Percentiles rank a stretch among this genome's conserved stretches.
Evolutionary conservation across 495 filamentous ascomycete species (phyloP).

Genomic region (Aspergillus wentii): DNA sequence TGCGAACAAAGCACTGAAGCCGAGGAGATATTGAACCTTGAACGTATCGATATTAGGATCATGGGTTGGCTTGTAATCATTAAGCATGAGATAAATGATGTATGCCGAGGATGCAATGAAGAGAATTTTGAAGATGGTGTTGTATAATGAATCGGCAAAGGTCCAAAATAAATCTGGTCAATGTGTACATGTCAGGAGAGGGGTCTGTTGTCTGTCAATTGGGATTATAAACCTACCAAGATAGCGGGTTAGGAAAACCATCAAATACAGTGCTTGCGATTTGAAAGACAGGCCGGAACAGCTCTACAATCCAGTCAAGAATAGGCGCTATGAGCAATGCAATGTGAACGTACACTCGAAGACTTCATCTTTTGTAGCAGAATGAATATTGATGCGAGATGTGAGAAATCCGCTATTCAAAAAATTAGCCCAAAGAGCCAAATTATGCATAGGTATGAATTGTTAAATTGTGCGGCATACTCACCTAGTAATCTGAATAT

Average conservation of each 20-base stretch:
- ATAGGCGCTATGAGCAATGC: background rate
- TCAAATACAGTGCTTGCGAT: slow-evolving; percentile 87
- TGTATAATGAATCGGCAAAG: slow-evolving; percentile 73
- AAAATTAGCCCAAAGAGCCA: slow-evolving; percentile 1
- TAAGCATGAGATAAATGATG: slow-evolving; percentile 94
- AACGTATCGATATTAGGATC: slow-evolving; percentile 96
- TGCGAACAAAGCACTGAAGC: slow-evolving; percentile 69
- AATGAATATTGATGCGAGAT: slow-evolving; percentile 90
- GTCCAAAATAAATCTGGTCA: slow-evolving; percentile 81
- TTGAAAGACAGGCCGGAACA: slow-evolving; percentile 97
- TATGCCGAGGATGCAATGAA: slow-evolving; percentile 88
- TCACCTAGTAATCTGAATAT: slow-evolving; percentile 81
- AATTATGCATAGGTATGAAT: background rate
- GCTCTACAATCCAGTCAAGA: slow-evolving; percentile 53
- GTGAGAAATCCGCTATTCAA: slow-evolving; percentile 79
- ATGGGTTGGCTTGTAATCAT: slow-evolving; percentile 91
- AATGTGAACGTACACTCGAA: slow-evolving; percentile 60
- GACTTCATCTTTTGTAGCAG: slow-evolving; percentile 92
- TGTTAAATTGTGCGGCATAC: slow-evolving; percentile 11
- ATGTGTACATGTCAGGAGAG: slow-evolving; percentile 1
- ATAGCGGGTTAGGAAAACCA: slow-evolving; percentile 91
- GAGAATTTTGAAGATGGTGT: slow-evolving; percentile 90
- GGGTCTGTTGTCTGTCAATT: slow-evolving; percentile 3
- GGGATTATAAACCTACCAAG: slow-evolving; percentile 52
- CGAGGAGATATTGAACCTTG: slow-evolving; percentile 88